Conservation (phyloP, 257 asterid species). For the Scutellaria galericulata region DNA sequence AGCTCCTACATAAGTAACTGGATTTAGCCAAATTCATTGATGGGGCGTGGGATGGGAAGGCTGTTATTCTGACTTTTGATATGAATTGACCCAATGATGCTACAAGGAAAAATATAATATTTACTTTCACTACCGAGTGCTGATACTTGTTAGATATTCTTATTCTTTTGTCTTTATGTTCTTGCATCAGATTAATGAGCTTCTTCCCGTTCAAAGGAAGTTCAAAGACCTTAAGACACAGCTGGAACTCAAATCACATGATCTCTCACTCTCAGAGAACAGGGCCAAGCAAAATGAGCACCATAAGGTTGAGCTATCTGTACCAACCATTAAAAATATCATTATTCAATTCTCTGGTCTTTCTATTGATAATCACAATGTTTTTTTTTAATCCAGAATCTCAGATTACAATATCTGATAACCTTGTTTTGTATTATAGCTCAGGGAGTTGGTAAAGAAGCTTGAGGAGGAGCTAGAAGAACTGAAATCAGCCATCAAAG, state of each 20-base stretch:
- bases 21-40: constrained; percentile 3
- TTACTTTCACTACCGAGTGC: not conserved
- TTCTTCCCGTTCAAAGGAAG: constrained; percentile 86
- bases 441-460: constrained; percentile 79
- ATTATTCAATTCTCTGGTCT: constrained; percentile 14
- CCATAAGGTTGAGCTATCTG: constrained; percentile 72
- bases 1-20: not conserved
- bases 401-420: constrained; percentile 12
- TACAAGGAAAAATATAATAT: not conserved
- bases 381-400: constrained; percentile 8
- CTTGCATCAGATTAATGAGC: constrained; percentile 72
- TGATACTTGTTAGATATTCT: constrained; percentile 14
- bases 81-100: constrained; percentile 7
- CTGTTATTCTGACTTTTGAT: not conserved
- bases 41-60: constrained; percentile 20
- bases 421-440: constrained; percentile 54
- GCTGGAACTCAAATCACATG: constrained; percentile 89
- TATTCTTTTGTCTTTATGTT: constrained; percentile 27
- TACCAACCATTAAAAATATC: constrained; percentile 23
- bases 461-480: constrained; percentile 81
- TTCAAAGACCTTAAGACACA: constrained; percentile 81
- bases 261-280: constrained; percentile 78
- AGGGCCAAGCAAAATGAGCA: constrained; percentile 96
- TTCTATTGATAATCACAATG: constrained; percentile 23
- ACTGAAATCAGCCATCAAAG: constrained; percentile 64